phyloP scores from a whole-genome alignment of 176 grass and related monocot genomes.

The Bolboschoenus planiculmis region DNA sequence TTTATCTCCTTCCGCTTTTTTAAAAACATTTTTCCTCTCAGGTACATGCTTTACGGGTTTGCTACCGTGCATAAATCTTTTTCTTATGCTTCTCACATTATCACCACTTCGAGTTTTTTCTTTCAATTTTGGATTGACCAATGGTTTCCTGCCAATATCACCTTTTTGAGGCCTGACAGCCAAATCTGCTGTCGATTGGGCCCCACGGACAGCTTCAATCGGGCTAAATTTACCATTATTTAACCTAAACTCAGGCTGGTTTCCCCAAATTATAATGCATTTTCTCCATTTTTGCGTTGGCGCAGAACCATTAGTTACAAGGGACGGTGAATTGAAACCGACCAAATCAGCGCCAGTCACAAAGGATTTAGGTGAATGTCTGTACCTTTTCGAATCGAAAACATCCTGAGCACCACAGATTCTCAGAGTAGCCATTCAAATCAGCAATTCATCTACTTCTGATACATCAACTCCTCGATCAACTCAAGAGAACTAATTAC shows the following conservation, averaged over 20 bases:
- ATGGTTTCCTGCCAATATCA: not conserved
- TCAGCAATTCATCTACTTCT: not conserved
- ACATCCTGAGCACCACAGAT: constrained; percentile 22
- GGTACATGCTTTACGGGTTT: constrained; percentile 25
- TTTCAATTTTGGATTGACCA: not conserved
- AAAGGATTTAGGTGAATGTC: constrained; percentile 16
- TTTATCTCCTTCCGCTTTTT: constrained; percentile 11
- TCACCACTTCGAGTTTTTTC: constrained; percentile 5
- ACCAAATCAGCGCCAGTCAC: constrained; percentile 37
- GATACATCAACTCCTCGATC: not conserved
- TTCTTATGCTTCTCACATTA: constrained; percentile 34
- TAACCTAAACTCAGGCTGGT: constrained; percentile 3
- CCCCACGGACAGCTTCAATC: not conserved
- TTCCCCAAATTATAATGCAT: constrained; percentile 13
- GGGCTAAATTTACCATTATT: constrained; percentile 25
- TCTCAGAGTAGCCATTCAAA: constrained; percentile 38
- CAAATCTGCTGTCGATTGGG: constrained; percentile 15
- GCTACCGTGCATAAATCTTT: constrained; percentile 25
- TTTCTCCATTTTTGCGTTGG: constrained; percentile 10
- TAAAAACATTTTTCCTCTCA: constrained; percentile 8
- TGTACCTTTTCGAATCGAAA: constrained; percentile 37
- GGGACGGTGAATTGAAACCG: constrained; percentile 31
- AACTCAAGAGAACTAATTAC: not conserved
- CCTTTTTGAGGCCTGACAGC: constrained; percentile 21
- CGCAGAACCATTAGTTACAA: constrained; percentile 1